Evolutionary conservation across 306 rosid species (phyloP).

Genomic region (Coriaria nepalensis): DNA sequence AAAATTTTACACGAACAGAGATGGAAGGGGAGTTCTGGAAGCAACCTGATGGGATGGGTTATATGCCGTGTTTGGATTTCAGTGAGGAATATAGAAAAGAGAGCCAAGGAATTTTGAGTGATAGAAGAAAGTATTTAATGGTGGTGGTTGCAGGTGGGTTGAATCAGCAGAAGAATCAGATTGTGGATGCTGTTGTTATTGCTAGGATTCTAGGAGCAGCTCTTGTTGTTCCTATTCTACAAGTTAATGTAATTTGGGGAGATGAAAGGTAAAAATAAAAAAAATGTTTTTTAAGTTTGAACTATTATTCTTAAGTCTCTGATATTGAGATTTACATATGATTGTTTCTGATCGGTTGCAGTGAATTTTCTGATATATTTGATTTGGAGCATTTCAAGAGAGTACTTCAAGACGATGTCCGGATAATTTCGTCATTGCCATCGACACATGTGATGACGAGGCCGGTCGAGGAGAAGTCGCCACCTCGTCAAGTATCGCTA

Average conservation of each 20-base stretch:
- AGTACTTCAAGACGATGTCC: slow-evolving; percentile 61
- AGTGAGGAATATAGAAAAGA: slow-evolving; percentile 40
- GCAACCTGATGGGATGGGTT: slow-evolving; percentile 83
- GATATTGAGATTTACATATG: neutral
- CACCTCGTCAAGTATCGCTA: slow-evolving; percentile 70
- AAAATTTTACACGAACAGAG: neutral
- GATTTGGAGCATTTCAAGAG: slow-evolving; percentile 86
- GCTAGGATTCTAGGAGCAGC: slow-evolving; percentile 98
- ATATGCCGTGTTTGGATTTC: slow-evolving; percentile 62
- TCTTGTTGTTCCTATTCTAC: slow-evolving; percentile 85
- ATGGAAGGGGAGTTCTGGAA: slow-evolving; percentile 55
- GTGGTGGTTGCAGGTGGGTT: slow-evolving; percentile 91
- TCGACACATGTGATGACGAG: slow-evolving; percentile 74
- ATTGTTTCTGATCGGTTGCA: slow-evolving; percentile 23
- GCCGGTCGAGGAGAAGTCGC: slow-evolving; percentile 69
- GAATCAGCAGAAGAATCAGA: slow-evolving; percentile 97
- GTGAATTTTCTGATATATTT: slow-evolving; percentile 94
- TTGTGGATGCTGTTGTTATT: slow-evolving; percentile 94
- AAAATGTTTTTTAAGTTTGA: no score
- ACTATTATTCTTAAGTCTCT: no score
- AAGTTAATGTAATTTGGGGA: slow-evolving; percentile 95
- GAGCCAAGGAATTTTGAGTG: slow-evolving; percentile 32
- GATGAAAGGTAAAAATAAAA: slow-evolving; percentile 65
- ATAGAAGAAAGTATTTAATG: slow-evolving; percentile 57
- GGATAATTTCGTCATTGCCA: slow-evolving; percentile 76